These are phyloP conservation scores for Chlamydomonas sphaeroides DNA, from an alignment of 139 green algal species.

Conservation along the genomic window DNA sequence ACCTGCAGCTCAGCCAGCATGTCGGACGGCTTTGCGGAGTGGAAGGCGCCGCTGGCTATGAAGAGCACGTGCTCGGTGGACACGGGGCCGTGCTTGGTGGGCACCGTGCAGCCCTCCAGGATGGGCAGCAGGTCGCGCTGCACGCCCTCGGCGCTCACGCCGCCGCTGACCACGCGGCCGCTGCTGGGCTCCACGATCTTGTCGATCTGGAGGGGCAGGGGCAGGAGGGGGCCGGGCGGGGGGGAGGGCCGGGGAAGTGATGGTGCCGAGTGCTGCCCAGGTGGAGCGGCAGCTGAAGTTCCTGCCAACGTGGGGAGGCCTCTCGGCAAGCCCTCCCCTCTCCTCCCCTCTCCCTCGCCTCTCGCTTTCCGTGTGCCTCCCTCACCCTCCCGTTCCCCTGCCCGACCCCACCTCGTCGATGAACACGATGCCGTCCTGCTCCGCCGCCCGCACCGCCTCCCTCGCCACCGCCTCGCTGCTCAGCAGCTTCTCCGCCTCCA, in stretches of 20 bases:
- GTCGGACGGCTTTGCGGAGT: conserved; percentile 85
- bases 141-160: conserved; percentile 75
- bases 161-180: conserved; percentile 63
- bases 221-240: not conserved
- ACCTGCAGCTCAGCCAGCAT: conserved; percentile 73
- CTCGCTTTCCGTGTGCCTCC: too few relatives aligned
- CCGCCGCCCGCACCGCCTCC: conserved; percentile 80
- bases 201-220: conserved; percentile 74
- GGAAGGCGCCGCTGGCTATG: conserved; percentile 93
- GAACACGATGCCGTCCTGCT: conserved; percentile 93
- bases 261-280: too few relatives aligned
- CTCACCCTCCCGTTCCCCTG: too few relatives aligned
- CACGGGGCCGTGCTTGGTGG: conserved; percentile 94
- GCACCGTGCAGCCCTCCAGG: conserved; percentile 89
- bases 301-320: too few relatives aligned
- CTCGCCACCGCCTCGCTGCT: conserved; percentile 72
- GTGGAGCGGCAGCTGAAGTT: too few relatives aligned
- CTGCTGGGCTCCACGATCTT: conserved; percentile 87
- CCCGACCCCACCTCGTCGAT: conserved; percentile 91
- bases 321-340: too few relatives aligned
- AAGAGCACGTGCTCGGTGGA: conserved; percentile 98
- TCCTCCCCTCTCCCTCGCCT: too few relatives aligned
- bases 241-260: too few relatives aligned
- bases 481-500: conserved; percentile 73
- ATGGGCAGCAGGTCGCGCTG: conserved; percentile 98